These are phyloP conservation scores for Diddensiella caesifluorescens DNA, from an alignment of 805 yeast genomes.

Conservation along the genomic window DNA sequence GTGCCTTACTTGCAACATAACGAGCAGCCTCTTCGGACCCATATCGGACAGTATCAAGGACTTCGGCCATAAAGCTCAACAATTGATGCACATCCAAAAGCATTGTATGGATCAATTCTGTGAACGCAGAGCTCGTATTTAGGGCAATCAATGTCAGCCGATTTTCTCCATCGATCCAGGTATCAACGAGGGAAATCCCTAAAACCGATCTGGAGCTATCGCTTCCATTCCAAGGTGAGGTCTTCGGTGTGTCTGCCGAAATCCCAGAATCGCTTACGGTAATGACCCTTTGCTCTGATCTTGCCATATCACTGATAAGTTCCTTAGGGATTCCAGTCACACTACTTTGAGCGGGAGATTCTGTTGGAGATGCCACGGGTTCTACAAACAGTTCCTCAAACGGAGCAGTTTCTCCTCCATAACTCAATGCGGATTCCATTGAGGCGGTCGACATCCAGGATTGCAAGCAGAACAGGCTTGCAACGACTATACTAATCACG, in stretches of 20 bases:
- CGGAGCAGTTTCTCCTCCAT: too few relatives aligned
- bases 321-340: too few relatives aligned
- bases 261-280: not conserved
- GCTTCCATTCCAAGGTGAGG: not conserved
- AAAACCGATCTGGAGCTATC: not conserved
- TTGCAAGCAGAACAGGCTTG: not conserved
- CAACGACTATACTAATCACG: not conserved
- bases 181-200: not conserved
- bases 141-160: constrained; percentile 2
- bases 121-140: constrained; percentile 2
- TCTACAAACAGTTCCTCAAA: too few relatives aligned
- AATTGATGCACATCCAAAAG: not conserved
- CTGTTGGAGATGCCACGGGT: too few relatives aligned
- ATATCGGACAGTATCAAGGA: too few relatives aligned
- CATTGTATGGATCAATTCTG: not conserved
- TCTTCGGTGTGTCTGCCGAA: not conserved
- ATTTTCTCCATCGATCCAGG: constrained; percentile 1
- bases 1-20: too few relatives aligned
- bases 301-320: too few relatives aligned
- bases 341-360: too few relatives aligned
- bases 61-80: not conserved
- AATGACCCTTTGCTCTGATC: not conserved
- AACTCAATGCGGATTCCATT: too few relatives aligned
- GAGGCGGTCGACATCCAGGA: too few relatives aligned
- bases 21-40: too few relatives aligned